phyloP scores from a whole-genome alignment of 441 rosid genomes.

The Bocquillonia castaneifolia region DNA sequence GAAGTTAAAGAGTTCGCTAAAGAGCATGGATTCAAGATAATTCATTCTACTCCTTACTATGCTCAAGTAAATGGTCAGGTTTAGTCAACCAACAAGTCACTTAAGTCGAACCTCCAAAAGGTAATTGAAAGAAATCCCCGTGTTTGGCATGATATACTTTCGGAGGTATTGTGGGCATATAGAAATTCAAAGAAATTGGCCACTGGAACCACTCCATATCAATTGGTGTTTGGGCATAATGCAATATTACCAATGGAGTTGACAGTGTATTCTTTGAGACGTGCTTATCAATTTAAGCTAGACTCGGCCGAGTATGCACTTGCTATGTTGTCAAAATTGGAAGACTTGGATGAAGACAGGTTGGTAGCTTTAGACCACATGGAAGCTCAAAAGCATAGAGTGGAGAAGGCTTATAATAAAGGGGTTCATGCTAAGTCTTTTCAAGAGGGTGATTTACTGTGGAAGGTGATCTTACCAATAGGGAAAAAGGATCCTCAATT shows the following conservation, averaged over 20 bases:
- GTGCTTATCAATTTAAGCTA: neutral
- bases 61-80: neutral
- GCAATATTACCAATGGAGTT: neutral
- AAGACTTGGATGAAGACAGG: neutral
- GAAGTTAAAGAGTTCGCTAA: neutral
- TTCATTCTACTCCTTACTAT: neutral
- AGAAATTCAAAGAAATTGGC: neutral
- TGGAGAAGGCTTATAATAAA: neutral
- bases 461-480: neutral
- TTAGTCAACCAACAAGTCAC: neutral
- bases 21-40: neutral
- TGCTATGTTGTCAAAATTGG: neutral
- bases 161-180: neutral
- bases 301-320: neutral
- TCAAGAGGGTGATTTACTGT: neutral
- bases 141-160: neutral
- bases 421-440: fast-evolving
- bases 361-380: neutral
- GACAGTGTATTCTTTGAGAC: neutral
- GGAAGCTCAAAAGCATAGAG: neutral
- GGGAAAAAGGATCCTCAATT: neutral
- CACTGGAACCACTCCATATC: neutral
- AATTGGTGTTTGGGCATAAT: neutral
- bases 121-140: neutral
- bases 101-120: neutral